phyloP scores from a whole-genome alignment of 2,329 filamentous ascomycete genomes.

The Ilyonectria sp. region DNA sequence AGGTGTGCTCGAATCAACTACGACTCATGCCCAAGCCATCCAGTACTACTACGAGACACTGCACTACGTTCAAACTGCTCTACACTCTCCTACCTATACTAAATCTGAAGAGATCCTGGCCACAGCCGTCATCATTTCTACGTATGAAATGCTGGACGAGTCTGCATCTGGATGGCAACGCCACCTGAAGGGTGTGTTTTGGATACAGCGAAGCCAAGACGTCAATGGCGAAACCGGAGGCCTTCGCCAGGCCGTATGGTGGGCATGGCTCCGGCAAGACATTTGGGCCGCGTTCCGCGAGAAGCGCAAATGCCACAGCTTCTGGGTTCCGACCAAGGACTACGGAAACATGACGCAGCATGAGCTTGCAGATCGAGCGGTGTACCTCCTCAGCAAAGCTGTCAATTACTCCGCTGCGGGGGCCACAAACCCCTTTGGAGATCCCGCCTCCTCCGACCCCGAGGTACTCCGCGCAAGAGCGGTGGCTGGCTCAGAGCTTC shows the following conservation, averaged over 20 bases:
- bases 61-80: conserved; percentile 71
- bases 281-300: conserved; percentile 76
- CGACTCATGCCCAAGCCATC: conserved; percentile 42
- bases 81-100: conserved; percentile 70
- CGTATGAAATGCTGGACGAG: conserved; percentile 76
- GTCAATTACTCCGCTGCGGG: conserved; percentile 68
- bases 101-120: conserved; percentile 71
- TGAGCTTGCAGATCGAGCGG: conserved; percentile 67
- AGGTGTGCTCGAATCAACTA: conserved; percentile 8
- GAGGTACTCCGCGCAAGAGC: conserved; percentile 48
- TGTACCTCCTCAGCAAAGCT: conserved; percentile 70
- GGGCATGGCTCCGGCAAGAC: conserved; percentile 76
- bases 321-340: conserved; percentile 68
- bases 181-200: conserved; percentile 76
- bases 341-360: conserved; percentile 63
- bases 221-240: conserved; percentile 72
- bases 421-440: conserved; percentile 25
- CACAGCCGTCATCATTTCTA: conserved; percentile 73
- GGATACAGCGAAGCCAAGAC: conserved; percentile 74
- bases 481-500: conserved; percentile 50
- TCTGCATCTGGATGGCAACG: conserved; percentile 70
- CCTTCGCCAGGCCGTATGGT: conserved; percentile 72
- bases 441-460: conserved; percentile 23
- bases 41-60: conserved; percentile 76
- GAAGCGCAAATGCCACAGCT: conserved; percentile 67